These are phyloP conservation scores for Calycina herbarum DNA, from an alignment of 2,329 filamentous ascomycete genomes.

Conservation along the genomic window DNA sequence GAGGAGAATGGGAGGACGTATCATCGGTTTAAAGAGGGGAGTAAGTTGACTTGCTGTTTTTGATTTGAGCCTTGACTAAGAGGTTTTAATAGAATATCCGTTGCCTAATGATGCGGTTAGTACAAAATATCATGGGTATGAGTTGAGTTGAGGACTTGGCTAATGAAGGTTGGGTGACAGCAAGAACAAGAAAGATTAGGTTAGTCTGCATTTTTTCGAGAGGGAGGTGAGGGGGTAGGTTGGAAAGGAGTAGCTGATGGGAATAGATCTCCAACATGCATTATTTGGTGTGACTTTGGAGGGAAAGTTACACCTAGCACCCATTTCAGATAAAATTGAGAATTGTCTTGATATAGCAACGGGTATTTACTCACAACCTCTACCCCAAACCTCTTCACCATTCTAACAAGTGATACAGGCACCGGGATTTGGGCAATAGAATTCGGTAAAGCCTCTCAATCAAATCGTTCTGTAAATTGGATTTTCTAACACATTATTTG, in stretches of 20 bases:
- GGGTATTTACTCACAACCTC: constrained; percentile 22
- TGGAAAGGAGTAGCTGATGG: neutral
- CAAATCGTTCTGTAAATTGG: no score
- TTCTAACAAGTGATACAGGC: neutral
- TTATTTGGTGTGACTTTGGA: constrained; percentile 17
- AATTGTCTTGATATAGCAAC: constrained; percentile 35
- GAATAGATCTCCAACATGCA: constrained; percentile 23
- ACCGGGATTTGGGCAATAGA: constrained; percentile 35
- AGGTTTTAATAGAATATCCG: constrained; percentile 19
- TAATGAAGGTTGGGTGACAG: neutral
- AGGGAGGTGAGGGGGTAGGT: neutral
- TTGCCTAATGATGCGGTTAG: constrained; percentile 26
- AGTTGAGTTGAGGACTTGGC: neutral
- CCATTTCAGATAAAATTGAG: constrained; percentile 18
- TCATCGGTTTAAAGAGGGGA: constrained; percentile 27
- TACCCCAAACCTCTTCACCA: no score
- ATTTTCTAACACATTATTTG: no score
- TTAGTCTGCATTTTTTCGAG: neutral
- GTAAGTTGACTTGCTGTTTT: constrained; percentile 12
- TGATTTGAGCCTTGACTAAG: neutral
- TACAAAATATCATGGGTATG: neutral
- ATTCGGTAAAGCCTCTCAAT: constrained; percentile 23
- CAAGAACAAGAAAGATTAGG: constrained; percentile 14
- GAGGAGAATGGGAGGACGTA: constrained; percentile 37
- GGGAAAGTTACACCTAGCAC: constrained; percentile 20